Conservation (phyloP, 371 early-diverging fungal species). For the Lichtheimia hyalospora region DNA sequence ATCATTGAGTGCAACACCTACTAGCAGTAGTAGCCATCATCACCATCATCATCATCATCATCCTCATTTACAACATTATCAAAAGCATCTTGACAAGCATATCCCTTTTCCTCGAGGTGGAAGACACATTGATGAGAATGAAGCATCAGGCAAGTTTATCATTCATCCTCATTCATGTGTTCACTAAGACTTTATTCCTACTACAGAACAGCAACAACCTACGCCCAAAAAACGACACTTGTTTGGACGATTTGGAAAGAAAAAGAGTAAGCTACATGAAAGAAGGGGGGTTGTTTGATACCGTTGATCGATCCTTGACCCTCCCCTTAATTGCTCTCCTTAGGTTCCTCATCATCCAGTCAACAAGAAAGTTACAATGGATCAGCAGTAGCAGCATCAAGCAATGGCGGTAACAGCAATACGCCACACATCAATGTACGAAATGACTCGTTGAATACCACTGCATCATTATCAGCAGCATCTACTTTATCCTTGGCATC, state of each 20-base stretch:
- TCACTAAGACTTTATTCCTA: neutral
- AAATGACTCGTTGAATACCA: too few species aligned
- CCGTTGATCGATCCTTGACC: neutral
- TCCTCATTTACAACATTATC: conserved; percentile 9
- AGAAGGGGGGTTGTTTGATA: neutral
- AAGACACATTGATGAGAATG: conserved; percentile 27
- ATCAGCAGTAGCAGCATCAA: conserved; percentile 5
- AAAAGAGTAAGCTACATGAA: conserved; percentile 29
- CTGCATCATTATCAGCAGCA: too few species aligned
- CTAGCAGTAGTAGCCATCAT: neutral
- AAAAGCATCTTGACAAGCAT: conserved; percentile 2
- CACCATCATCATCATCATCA: conserved; percentile 7
- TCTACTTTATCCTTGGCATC: too few species aligned
- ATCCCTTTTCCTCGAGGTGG: conserved; percentile 47
- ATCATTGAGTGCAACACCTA: neutral
- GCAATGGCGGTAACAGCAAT: neutral
- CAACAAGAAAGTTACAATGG: neutral
- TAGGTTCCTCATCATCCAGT: neutral
- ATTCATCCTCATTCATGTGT: neutral
- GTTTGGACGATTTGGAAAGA: conserved; percentile 35
- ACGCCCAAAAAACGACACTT: conserved; percentile 23
- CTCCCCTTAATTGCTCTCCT: conserved; percentile 4
- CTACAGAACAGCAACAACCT: neutral
- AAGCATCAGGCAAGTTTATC: conserved; percentile 4
- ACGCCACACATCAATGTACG: neutral